phyloP scores from a whole-genome alignment of 345 rosid species.

The Lagerstroemia speciosa region DNA sequence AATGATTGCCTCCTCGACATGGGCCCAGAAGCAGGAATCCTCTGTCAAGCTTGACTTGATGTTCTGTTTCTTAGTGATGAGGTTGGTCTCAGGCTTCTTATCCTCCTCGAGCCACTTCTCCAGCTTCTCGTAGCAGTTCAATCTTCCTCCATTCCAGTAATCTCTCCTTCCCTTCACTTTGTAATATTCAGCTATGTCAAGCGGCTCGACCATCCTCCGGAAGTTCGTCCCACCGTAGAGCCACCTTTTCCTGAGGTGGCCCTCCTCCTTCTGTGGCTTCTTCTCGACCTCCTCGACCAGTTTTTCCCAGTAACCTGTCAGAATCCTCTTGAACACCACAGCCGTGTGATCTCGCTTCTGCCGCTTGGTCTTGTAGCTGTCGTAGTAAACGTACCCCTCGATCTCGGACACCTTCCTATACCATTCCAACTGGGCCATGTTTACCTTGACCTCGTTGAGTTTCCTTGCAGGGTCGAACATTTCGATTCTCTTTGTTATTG shows the following conservation, averaged over 20 bases:
- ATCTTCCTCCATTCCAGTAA: conserved; percentile 34
- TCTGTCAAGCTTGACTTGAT: conserved; percentile 23
- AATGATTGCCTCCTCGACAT: conserved; percentile 58
- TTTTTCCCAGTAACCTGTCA: conserved; percentile 35
- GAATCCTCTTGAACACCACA: conserved; percentile 16
- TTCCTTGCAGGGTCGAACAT: conserved; percentile 19
- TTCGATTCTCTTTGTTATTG: conserved; percentile 10
- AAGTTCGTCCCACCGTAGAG: conserved; percentile 43
- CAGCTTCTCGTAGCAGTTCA: conserved; percentile 33
- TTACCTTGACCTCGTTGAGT: conserved; percentile 29
- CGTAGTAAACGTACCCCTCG: conserved; percentile 42
- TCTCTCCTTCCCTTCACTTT: conserved; percentile 8
- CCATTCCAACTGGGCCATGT: conserved; percentile 48
- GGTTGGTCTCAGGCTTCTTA: not conserved
- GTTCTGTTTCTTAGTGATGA: conserved; percentile 9
- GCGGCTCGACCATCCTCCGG: conserved; percentile 69
- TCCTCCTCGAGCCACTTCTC: conserved; percentile 37
- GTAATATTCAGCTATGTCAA: conserved; percentile 63
- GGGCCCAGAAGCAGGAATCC: conserved; percentile 83
- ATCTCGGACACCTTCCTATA: conserved; percentile 40
- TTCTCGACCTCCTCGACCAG: conserved; percentile 39
- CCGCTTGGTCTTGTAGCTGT: conserved; percentile 28
- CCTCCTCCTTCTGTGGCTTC: conserved; percentile 40
- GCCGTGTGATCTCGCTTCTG: not conserved
- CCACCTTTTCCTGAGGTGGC: conserved; percentile 20